Evolutionary conservation across 1,139 yeast species (phyloP).

Genomic region (Pichia cactophila): DNA sequence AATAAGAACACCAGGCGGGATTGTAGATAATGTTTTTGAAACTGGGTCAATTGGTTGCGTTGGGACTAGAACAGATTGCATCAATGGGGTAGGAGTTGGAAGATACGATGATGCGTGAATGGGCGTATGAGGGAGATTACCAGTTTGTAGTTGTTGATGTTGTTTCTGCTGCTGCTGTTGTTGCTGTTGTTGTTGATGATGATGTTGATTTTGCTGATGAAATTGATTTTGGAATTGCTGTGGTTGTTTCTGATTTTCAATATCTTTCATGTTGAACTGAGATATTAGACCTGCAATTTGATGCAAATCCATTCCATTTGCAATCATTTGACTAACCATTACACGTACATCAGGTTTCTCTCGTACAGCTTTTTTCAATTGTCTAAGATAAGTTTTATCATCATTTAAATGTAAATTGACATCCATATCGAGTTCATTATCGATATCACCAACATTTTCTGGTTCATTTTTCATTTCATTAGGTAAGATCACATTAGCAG

Average conservation of each 20-base stretch:
- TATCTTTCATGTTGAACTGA: slow-evolving; percentile 17
- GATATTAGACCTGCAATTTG: slow-evolving; percentile 25
- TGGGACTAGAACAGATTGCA: slow-evolving; percentile 33
- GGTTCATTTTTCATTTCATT: slow-evolving; percentile 34
- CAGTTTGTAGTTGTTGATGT: not conserved
- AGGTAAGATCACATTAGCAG: slow-evolving; percentile 50
- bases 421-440: slow-evolving; percentile 1
- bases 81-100: slow-evolving; percentile 36
- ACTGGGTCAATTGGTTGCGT: slow-evolving; percentile 38
- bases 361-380: slow-evolving; percentile 16
- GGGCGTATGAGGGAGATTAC: slow-evolving; percentile 3
- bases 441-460: slow-evolving; percentile 9
- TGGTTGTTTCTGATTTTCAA: not conserved
- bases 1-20: slow-evolving; percentile 63
- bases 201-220: too few relatives aligned
- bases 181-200: slow-evolving; percentile 1
- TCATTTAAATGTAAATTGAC: slow-evolving; percentile 6
- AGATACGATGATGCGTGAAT: slow-evolving; percentile 41
- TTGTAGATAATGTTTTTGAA: slow-evolving; percentile 46
- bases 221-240: not conserved
- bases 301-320: slow-evolving; percentile 28
- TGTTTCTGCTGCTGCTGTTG: slow-evolving; percentile 1
- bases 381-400: slow-evolving; percentile 10
- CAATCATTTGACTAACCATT: slow-evolving; percentile 28
- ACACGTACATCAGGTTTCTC: slow-evolving; percentile 25